Conservation (phyloP, 768 basidiomycete species). For the Collybia sp. region DNA sequence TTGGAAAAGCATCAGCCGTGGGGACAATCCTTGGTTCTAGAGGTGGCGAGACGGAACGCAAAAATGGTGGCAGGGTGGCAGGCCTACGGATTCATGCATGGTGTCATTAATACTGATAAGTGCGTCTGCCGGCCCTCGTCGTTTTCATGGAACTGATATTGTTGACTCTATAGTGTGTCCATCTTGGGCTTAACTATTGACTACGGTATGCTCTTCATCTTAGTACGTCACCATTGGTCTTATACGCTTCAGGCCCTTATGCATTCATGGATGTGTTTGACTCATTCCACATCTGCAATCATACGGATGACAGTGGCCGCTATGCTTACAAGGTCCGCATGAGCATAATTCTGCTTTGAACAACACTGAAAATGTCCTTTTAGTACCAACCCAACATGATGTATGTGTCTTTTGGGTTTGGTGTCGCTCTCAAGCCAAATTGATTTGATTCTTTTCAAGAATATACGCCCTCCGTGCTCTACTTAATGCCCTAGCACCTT, state of each 20-base stretch:
- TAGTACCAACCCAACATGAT: slow-evolving; percentile 79
- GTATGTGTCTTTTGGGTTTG: slow-evolving; percentile 40
- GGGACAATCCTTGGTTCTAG: slow-evolving; percentile 69
- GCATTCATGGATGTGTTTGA: slow-evolving; percentile 70
- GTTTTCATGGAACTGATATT: slow-evolving; percentile 6
- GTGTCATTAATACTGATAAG: slow-evolving; percentile 98
- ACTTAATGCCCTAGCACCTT: slow-evolving; percentile 71
- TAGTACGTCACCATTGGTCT: neutral
- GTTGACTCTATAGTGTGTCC: slow-evolving; percentile 47
- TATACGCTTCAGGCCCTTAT: slow-evolving; percentile 63
- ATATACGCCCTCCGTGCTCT: slow-evolving; percentile 77
- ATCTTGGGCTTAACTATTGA: slow-evolving; percentile 75
- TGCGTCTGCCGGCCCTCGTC: slow-evolving; percentile 20
- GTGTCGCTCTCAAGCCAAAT: neutral
- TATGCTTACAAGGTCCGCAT: slow-evolving; percentile 62
- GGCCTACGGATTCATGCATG: slow-evolving; percentile 91
- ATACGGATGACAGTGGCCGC: slow-evolving; percentile 72
- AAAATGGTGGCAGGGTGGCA: slow-evolving; percentile 96
- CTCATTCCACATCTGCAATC: slow-evolving; percentile 2
- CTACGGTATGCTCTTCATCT: slow-evolving; percentile 41
- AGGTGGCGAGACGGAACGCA: slow-evolving; percentile 81
- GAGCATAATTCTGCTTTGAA: too few species aligned
- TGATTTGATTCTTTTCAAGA: slow-evolving; percentile 33
- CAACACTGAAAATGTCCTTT: neutral
- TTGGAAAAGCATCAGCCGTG: slow-evolving; percentile 52